Base-by-base conservation (phyloP, 805 yeast genomes). In the Lipomyces mesembrius region DNA sequence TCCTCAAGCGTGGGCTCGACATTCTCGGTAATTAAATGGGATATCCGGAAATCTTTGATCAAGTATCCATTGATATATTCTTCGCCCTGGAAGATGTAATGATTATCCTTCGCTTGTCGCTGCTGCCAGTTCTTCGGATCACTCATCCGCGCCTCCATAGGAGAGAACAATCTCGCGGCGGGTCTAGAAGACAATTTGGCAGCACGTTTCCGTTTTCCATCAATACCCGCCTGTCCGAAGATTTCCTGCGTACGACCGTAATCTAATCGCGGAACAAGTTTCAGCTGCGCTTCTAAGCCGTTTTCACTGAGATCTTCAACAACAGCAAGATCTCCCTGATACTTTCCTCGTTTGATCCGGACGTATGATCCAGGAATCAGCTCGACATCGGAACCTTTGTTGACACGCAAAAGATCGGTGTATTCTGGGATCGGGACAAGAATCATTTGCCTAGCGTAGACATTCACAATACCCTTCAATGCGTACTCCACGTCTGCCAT, bases 381-480 rank as follows among this genome's bases (percentile, higher is more conserved):
- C 74, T 91, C 93, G 32, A 92, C 89, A 74, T 93, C 98, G 62
- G 91, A 85, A 0, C 96, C 87, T 78, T 90, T 92, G 63, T 88
- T 91, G 64, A 96, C 97, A 75, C 96, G 90, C 76, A 95, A 83
- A 74, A 95, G 83, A 77, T 93, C 96, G 1, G 97, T 97, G 77
- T 92, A 90, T 79, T 95, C 99, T 77, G 91, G 91, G 66, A 95
- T 95, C 5, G 99, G 99, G 59, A 95, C 97, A 68, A 94, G 82
- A 60, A 93, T 83, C 78, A 91, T 90, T 74, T 89, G 89, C 63
- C 84, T 81, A 34, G 84, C 75, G 73, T 89, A 95, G 46, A 94
- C 88, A 78, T 92, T 93, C 43, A 95, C 94, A 77, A 95, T 84
- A 79, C 98, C 98, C 58, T 87, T 86, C 67, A 94, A 84, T 20